Evolutionary conservation across 83 land plant genomes (phyloP).

Genomic region (Larix sibirica): DNA sequence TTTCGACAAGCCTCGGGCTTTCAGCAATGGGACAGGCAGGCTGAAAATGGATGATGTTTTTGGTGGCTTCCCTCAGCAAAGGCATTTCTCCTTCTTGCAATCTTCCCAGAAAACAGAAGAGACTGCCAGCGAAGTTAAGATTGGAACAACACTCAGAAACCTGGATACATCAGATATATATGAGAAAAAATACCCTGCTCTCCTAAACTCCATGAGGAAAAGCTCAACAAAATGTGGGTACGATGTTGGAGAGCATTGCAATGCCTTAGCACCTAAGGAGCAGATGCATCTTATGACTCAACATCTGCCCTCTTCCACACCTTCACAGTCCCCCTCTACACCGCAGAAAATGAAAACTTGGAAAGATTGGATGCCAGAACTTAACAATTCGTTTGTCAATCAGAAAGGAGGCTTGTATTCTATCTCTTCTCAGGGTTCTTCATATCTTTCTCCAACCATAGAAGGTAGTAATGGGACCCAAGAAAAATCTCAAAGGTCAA

Average conservation of each 20-base stretch:
- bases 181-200: conserved; percentile 3
- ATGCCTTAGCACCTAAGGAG: neutral
- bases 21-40: neutral
- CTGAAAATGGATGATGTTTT: conserved; percentile 1
- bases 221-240: neutral
- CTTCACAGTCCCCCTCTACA: neutral
- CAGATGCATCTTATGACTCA: neutral
- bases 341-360: neutral
- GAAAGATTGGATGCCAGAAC: conserved; percentile 1
- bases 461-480: neutral
- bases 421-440: neutral
- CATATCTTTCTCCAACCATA: neutral
- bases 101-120: neutral
- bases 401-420: neutral
- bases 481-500: neutral
- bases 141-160: neutral
- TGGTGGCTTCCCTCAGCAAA: conserved; percentile 9
- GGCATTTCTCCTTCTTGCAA: neutral
- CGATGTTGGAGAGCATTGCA: neutral
- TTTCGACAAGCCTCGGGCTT: neutral
- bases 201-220: neutral
- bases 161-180: neutral
- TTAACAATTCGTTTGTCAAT: neutral
- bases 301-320: neutral
- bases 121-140: neutral